phyloP scores from a whole-genome alignment of 2,329 filamentous ascomycete species.

The Epichloe baconii region DNA sequence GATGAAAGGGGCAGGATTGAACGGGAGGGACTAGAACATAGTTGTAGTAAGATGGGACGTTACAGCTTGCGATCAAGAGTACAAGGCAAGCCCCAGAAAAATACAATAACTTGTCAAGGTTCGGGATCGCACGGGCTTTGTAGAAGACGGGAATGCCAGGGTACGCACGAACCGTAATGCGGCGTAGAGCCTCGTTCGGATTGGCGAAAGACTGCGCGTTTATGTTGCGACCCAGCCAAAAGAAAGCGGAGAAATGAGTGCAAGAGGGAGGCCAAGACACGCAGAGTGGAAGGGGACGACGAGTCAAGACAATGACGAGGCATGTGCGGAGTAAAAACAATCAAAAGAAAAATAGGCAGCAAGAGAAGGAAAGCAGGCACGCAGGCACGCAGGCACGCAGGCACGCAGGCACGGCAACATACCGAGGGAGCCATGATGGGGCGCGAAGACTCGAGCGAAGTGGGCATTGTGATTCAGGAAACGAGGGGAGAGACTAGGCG shows the following conservation, averaged over 20 bases:
- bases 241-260: not conserved
- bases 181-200: not conserved
- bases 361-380: constrained; percentile 1
- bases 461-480: constrained; percentile 30
- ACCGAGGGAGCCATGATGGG: constrained; percentile 52
- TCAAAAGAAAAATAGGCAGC: constrained; percentile 1
- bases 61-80: not conserved
- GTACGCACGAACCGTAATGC: constrained; percentile 3
- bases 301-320: constrained; percentile 3
- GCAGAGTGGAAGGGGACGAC: constrained; percentile 4
- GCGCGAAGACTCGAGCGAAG: constrained; percentile 46
- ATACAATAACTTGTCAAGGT: not conserved
- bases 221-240: not conserved
- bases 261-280: constrained; percentile 6
- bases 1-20: not conserved
- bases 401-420: constrained; percentile 22
- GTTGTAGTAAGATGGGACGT: not conserved
- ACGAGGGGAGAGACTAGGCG: not conserved
- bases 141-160: constrained; percentile 1
- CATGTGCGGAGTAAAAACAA: not conserved
- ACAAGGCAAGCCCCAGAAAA: not conserved
- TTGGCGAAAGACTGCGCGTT: not conserved
- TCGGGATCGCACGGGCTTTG: not conserved
- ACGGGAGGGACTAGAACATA: not conserved
- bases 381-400: not conserved